Base-by-base conservation (phyloP, 2,329 filamentous ascomycete genomes). In the Pestalotiopsis sp. region DNA sequence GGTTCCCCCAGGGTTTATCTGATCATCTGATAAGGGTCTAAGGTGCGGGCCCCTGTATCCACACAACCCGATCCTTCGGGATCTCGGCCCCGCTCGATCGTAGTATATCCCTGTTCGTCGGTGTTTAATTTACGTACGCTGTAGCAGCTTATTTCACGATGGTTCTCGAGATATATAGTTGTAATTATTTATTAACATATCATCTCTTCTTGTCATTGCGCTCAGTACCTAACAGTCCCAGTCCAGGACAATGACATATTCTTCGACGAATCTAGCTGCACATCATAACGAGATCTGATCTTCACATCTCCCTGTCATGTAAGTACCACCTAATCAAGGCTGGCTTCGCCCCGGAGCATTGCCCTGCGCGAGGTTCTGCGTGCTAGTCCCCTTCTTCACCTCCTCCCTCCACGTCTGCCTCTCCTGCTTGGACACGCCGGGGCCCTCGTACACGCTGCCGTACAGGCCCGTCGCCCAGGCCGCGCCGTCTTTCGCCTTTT, bases 391-490 rank as follows among this genome's bases (percentile, higher is more conserved):
- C 27, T 76, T 78, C 71, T 78, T 76, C 4, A 81, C 73, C 23
- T 82, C 81, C 69, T 80, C 79, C 56, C 75, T 76, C 81, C 87
- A 90, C 31, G 84, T 86, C 75, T 79, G 78, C 66, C 88, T 79
- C 77, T 90, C 88, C 70, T 82, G 76, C 58, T 80, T 78, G 9
- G 80, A 78, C 2, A 90, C 86, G 0, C 89, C 89, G 1, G 89
- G 89, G 0, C 89, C 89, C 69, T 83, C 78, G 74, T 90, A 91
- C 12, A 87, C 83, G 70, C 87, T 87, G 0, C 89, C 88, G 75
- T 90, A 89, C 61, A 86, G 66, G 0, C 89, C 89, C 27, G 81
- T 85, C 1, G 86, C 87, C 86, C 87, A 91, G 17, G 83, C 80
- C 67, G 82, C 83, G 0, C 88, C 88, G 38, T 83, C 80, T 9